Evolutionary conservation across 768 basidiomycete species (phyloP), one percentile per base, ranked within the genome.

Genomic region (Suillus placidus): DNA sequence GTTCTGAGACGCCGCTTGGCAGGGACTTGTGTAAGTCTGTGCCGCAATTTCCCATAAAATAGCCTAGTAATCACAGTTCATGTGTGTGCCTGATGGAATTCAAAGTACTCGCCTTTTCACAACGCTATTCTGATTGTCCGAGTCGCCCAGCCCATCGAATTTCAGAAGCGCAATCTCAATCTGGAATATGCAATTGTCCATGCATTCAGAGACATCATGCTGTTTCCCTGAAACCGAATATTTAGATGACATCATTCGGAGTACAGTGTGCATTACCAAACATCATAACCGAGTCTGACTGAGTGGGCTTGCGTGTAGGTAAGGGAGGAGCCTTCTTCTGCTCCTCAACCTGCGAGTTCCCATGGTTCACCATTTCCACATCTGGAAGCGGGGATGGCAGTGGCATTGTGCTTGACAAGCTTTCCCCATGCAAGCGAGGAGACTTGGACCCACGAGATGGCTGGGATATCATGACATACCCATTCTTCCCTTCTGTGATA

Each of bases 131-230:
- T 88, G 87, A 45, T 83, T 82, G 67, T 80, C 82, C 26, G 79
- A 75, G 12, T 74, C 81, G 43, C 37, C 68, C 66, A 77, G 43
- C 12, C 69, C 73, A 60, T 86, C 86, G 66, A 95, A 91, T 71
- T 92, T 92, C 45, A 94, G 81, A 56, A 94, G 76, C 1, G 95
- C 95, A 4, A 94, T 91, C 77, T 99, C 97, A 60, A 99, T 95
- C 77, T 99, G 97, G 80, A 97, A 97, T 84, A 99, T 92, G 80
- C 96, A 96, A 72, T 99, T 99, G 78, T 99, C 97, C 91, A 99
- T 94, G 78, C 97, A 98, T 78, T 99, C 97, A 0, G 97, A 91
- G 14, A 99, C 96, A 75, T 99, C 97, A 72, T 99, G 97, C 72
- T 99, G 97, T 71, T 92, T 91, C 6, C 97, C 95, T 94, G 64